phyloP scores from a whole-genome alignment of 805 yeast genomes.

The Saccharomycodes ludwigii region DNA sequence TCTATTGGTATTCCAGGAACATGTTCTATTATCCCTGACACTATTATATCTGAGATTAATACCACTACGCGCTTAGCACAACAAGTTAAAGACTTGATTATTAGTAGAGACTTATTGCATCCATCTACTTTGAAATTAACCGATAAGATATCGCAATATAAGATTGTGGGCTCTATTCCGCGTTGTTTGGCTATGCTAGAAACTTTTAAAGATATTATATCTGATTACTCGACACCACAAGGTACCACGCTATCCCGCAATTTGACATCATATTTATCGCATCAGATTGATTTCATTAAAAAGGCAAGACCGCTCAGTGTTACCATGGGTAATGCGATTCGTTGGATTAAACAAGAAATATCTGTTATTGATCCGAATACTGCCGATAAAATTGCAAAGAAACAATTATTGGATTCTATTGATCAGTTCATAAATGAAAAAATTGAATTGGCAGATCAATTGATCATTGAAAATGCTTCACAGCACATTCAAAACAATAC shows the following conservation, averaged over 20 bases:
- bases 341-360: conserved; percentile 94
- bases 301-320: conserved; percentile 85
- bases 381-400: conserved; percentile 46
- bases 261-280: conserved; percentile 74
- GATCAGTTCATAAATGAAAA: conserved; percentile 77
- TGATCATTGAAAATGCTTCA: conserved; percentile 72
- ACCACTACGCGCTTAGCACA: conserved; percentile 18
- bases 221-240: conserved; percentile 72
- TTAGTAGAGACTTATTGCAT: conserved; percentile 51
- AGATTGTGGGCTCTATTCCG: conserved; percentile 80
- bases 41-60: conserved; percentile 24
- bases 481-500: conserved; percentile 63
- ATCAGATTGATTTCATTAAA: conserved; percentile 86
- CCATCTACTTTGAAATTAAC: conserved; percentile 74
- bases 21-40: conserved; percentile 31
- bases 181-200: conserved; percentile 76
- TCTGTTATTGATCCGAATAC: conserved; percentile 68
- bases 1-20: conserved; percentile 27
- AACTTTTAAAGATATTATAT: conserved; percentile 70
- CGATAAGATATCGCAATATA: conserved; percentile 68
- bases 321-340: conserved; percentile 94
- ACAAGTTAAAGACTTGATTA: conserved; percentile 20
- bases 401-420: conserved; percentile 48
- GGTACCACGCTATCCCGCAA: conserved; percentile 80
- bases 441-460: conserved; percentile 68